Percentiles rank a stretch among this genome's conserved stretches.
These are phyloP conservation scores for Alternaria rosae DNA, from an alignment of 2,329 filamentous ascomycete species.

Conservation along the genomic window DNA sequence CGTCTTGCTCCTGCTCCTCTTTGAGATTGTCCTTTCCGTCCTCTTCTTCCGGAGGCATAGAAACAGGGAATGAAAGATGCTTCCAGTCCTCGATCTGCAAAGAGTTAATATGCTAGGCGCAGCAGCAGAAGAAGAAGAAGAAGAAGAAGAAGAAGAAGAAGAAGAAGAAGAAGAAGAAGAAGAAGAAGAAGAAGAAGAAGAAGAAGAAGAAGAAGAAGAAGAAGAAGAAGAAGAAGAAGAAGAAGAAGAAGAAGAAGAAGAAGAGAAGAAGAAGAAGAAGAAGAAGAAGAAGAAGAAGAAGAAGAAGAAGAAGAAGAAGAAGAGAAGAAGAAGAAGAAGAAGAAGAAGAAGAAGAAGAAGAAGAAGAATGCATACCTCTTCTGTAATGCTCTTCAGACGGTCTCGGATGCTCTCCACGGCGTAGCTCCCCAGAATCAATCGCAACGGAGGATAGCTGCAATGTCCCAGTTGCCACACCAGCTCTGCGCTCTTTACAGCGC, in stretches of 20 bases:
- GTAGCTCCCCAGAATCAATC: constrained; percentile 88
- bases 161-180: not conserved
- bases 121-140: not conserved
- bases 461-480: constrained; percentile 93
- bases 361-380: constrained; percentile 69
- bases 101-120: not conserved
- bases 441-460: constrained; percentile 89
- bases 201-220: not conserved
- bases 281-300: not conserved
- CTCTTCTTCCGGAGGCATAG: constrained; percentile 30
- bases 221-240: not conserved
- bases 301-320: not conserved
- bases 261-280: not conserved
- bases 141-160: not conserved
- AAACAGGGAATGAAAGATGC: constrained; percentile 32
- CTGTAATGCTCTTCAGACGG: constrained; percentile 85
- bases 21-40: constrained; percentile 21
- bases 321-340: not conserved
- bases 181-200: not conserved
- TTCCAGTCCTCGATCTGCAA: constrained; percentile 39
- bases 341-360: not conserved
- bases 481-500: constrained; percentile 90
- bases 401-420: constrained; percentile 96
- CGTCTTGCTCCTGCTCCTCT: constrained; percentile 33
- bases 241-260: not conserved